Percentiles rank a stretch among this genome's conserved stretches.
phyloP scores from a whole-genome alignment of 441 rosid species.

The Hura crepitans region DNA sequence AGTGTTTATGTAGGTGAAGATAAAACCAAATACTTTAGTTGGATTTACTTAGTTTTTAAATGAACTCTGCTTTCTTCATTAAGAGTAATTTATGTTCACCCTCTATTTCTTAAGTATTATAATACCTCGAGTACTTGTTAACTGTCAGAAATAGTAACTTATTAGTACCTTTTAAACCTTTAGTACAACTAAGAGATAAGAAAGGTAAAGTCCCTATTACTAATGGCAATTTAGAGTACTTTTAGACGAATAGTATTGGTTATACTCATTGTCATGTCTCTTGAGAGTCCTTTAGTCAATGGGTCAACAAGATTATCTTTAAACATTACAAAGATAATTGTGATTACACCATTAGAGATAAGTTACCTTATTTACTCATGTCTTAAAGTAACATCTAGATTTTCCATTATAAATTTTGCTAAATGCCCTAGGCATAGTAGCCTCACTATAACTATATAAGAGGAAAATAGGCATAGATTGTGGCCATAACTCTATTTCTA shows the following conservation, averaged over 20 bases:
- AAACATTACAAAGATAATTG: no score
- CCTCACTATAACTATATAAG: no score
- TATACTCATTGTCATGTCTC: neutral
- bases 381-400: no score
- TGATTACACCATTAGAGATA: no score
- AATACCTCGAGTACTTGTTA: neutral
- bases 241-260: neutral
- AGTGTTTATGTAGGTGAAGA: no score
- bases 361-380: no score
- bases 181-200: neutral
- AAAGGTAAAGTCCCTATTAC: neutral
- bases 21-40: no score
- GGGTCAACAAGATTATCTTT: no score
- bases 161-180: neutral
- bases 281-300: neutral
- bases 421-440: no score
- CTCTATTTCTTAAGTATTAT: neutral
- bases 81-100: neutral
- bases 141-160: neutral
- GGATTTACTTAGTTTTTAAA: neutral
- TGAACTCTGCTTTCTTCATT: neutral
- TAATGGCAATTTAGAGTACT: neutral
- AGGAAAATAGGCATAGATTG: no score
- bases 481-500: no score
- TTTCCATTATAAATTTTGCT: no score